These are phyloP conservation scores for Termitomyces sp. DNA, from an alignment of 768 basidiomycete species.

Conservation along the genomic window DNA sequence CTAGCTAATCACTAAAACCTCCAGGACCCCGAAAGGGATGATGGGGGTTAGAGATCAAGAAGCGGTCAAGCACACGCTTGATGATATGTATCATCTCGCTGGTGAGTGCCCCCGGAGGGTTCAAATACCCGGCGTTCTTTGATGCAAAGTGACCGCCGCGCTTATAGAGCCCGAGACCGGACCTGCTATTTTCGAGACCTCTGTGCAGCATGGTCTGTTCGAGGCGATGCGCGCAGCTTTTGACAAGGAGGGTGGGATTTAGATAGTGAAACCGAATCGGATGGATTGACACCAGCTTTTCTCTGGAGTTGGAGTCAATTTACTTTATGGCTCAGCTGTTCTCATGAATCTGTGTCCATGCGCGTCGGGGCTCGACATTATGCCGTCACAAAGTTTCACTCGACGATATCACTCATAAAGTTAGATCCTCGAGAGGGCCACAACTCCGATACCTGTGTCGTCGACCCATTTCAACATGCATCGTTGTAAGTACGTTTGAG, in stretches of 20 bases:
- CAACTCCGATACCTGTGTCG: no score
- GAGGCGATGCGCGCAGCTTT: conserved; percentile 37
- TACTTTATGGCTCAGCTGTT: not conserved
- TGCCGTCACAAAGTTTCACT: not conserved
- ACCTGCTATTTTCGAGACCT: conserved; percentile 66
- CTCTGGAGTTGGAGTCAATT: not conserved
- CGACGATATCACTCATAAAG: no score
- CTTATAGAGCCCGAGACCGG: conserved; percentile 49
- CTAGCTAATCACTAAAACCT: not conserved
- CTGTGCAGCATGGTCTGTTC: conserved; percentile 73
- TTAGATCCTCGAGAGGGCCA: no score
- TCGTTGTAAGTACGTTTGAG: no score
- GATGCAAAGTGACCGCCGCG: no score
- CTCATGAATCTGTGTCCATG: not conserved
- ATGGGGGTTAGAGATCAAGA: not conserved
- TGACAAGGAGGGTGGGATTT: not conserved
- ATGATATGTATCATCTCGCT: no score
- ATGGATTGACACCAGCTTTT: not conserved
- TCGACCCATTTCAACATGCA: no score
- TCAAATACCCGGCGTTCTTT: no score
- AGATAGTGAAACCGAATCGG: not conserved
- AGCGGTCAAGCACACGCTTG: not conserved
- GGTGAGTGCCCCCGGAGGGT: no score
- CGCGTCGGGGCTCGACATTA: not conserved
- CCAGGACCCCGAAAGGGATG: not conserved